Conservation (phyloP, 208 protist species). For the Trypanosoma mega region DNA sequence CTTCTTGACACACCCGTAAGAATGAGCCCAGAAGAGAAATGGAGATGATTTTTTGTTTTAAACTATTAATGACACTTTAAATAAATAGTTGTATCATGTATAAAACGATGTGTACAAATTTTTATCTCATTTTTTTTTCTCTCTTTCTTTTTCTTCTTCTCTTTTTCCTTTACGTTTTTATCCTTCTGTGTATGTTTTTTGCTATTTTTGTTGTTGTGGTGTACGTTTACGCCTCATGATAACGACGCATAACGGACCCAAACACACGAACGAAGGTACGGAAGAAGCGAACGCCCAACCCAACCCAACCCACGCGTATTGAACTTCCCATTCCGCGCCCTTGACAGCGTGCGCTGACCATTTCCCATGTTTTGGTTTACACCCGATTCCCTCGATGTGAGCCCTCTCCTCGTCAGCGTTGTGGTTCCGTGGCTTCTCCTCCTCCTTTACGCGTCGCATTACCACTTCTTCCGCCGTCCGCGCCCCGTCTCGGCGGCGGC, state of each 20-base stretch:
- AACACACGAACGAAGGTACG: no score
- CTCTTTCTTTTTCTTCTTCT: neutral
- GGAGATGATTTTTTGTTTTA: neutral
- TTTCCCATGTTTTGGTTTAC: no score
- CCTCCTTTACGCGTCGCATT: constrained; percentile 11
- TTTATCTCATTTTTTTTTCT: no score
- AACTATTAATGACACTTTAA: neutral
- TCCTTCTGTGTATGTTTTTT: neutral
- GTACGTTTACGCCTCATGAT: no score
- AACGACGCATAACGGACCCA: no score
- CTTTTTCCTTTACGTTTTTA: neutral
- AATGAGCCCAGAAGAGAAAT: neutral
- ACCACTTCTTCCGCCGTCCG: constrained; percentile 29
- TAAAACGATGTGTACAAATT: no score
- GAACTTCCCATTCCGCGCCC: no score
- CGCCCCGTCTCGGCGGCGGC: constrained; percentile 26
- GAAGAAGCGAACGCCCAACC: no score
- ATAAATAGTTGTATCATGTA: neutral
- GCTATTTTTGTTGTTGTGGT: neutral
- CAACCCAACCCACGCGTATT: no score
- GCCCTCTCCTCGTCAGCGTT: neutral
- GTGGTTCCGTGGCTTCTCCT: constrained; percentile 16
- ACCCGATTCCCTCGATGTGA: no score
- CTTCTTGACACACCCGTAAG: neutral
- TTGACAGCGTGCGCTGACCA: no score